Conservation (phyloP, 2,329 filamentous ascomycete species). For the Ceratocystis cubensis region DNA sequence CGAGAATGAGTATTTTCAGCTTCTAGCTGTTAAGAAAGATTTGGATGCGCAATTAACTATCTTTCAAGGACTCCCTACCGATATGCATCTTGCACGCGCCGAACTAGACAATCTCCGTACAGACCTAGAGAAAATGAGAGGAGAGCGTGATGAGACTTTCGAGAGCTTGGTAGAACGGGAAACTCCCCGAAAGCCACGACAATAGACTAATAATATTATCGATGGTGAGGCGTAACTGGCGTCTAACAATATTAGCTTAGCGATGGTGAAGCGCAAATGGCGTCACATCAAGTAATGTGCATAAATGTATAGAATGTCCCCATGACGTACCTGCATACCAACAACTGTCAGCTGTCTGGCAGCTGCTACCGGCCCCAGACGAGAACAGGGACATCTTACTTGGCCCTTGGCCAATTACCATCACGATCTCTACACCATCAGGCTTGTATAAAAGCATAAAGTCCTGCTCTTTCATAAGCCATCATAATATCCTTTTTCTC, state of each 20-base stretch:
- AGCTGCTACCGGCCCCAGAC: no score
- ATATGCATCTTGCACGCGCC: slow-evolving; percentile 53
- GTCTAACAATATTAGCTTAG: background rate
- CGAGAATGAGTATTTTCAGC: slow-evolving; percentile 26
- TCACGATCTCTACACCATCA: background rate
- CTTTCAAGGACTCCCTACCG: slow-evolving; percentile 61
- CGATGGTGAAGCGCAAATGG: no score
- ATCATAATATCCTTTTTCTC: background rate
- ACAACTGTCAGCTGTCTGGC: no score
- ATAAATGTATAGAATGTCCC: no score
- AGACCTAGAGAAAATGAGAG: slow-evolving; percentile 49
- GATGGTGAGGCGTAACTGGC: no score
- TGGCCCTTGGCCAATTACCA: background rate
- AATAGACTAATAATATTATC: background rate
- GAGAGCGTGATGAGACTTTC: slow-evolving; percentile 59
- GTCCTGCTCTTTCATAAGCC: background rate
- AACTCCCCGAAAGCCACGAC: slow-evolving; percentile 18
- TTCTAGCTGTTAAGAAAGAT: slow-evolving; percentile 46
- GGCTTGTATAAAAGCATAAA: background rate
- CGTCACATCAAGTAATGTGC: no score
- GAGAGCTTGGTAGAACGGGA: slow-evolving; percentile 56
- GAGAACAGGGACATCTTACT: no score
- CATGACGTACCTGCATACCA: no score
- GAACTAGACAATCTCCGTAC: slow-evolving; percentile 55
- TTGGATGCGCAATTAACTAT: slow-evolving; percentile 50